Conservation (phyloP, 805 yeast genomes). For the Blastobotrys robertii region DNA sequence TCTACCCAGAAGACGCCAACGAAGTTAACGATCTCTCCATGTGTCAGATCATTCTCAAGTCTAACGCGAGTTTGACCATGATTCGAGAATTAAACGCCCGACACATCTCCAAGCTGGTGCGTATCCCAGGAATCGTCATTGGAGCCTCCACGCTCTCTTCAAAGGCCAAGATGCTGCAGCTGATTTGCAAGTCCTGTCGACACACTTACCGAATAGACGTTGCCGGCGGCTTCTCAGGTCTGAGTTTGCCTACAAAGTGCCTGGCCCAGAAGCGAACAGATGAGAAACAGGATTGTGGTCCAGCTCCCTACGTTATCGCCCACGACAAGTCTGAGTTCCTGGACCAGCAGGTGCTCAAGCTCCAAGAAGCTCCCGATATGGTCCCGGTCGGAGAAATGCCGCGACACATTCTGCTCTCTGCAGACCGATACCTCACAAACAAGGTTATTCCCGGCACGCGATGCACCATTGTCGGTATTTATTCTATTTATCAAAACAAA, state of each 20-base stretch:
- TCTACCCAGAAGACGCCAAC: conserved; percentile 33
- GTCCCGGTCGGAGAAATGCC: conserved; percentile 99
- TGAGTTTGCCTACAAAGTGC: conserved; percentile 60
- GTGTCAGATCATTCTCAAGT: conserved; percentile 71
- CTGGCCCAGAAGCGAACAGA: conserved; percentile 32
- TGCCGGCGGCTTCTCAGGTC: conserved; percentile 59
- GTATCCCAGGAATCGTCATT: conserved; percentile 88
- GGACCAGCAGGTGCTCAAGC: conserved; percentile 87
- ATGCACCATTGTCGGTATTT: conserved; percentile 85
- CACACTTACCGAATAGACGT: conserved; percentile 61
- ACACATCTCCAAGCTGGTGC: conserved; percentile 79
- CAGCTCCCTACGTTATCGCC: conserved; percentile 84
- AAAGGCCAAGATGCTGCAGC: conserved; percentile 71
- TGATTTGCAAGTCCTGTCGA: conserved; percentile 82
- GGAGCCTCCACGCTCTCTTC: conserved; percentile 83
- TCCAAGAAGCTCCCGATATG: conserved; percentile 97
- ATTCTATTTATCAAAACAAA: conserved; percentile 73
- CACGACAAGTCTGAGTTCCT: conserved; percentile 91
- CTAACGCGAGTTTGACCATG: conserved; percentile 61
- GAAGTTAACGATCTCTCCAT: conserved; percentile 50
- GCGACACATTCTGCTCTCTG: conserved; percentile 76
- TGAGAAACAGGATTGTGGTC: conserved; percentile 59
- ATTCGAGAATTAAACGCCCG: conserved; percentile 79
- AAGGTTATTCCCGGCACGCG: conserved; percentile 91
- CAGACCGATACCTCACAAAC: conserved; percentile 84